These are phyloP conservation scores for Astragalus membranaceus DNA, from an alignment of 306 rosid species.

Conservation along the genomic window DNA sequence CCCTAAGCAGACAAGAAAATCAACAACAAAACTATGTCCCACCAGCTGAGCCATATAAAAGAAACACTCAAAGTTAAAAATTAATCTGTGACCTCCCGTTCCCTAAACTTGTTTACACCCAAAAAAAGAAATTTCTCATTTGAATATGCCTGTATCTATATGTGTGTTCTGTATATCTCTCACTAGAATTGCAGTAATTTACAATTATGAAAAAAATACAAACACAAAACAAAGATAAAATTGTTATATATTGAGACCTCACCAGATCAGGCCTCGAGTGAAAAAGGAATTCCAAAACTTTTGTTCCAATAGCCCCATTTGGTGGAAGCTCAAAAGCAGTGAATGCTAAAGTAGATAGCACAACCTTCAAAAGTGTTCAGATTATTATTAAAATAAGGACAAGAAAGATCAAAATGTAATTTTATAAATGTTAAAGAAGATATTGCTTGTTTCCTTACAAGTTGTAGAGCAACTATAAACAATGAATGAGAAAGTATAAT, in stretches of 20 bases:
- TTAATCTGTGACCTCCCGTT: not conserved
- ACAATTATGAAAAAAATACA: conserved; percentile 1
- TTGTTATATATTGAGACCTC: conserved; percentile 23
- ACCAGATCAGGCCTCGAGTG: conserved; percentile 97
- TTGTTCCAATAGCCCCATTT: conserved; percentile 92
- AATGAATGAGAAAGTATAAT: conserved; percentile 12
- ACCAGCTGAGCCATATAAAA: not conserved
- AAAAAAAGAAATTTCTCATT: not conserved
- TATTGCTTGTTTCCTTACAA: not conserved
- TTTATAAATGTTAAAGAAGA: not conserved
- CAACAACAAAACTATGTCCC: not conserved
- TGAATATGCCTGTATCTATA: not conserved
- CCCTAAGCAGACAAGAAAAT: not conserved
- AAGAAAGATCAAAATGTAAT: not conserved
- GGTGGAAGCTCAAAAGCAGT: conserved; percentile 99
- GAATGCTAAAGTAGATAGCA: conserved; percentile 87
- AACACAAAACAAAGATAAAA: not conserved
- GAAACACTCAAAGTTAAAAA: not conserved
- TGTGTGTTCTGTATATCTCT: not conserved
- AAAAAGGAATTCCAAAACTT: conserved; percentile 77
- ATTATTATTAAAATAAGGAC: conserved; percentile 1
- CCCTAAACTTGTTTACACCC: not conserved
- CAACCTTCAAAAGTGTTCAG: conserved; percentile 55
- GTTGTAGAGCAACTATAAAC: not conserved
- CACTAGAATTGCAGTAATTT: not conserved